Conservation (phyloP, 495 filamentous ascomycete species). For the Penicillium cinerascens region DNA sequence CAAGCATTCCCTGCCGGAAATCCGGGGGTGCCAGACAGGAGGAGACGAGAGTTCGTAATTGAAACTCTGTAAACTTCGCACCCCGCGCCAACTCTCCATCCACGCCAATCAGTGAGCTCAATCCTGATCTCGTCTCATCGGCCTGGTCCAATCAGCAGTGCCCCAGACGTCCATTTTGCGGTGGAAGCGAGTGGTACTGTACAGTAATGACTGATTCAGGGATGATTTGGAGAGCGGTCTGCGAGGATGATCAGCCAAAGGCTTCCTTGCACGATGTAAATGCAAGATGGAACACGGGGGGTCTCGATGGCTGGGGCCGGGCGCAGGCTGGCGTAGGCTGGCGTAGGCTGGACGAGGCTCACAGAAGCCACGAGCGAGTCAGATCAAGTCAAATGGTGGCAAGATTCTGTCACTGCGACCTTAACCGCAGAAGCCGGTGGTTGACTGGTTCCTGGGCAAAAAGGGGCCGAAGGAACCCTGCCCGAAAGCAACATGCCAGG, state of each 20-base stretch:
- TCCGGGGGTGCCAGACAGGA: constrained; percentile 9
- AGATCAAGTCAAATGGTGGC: too few species aligned
- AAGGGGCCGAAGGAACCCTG: constrained; percentile 8
- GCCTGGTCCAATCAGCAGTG: constrained; percentile 16
- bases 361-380: too few species aligned
- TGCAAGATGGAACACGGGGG: neutral
- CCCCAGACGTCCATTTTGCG: constrained; percentile 5
- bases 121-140: constrained; percentile 4
- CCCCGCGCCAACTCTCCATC: neutral
- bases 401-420: neutral
- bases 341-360: too few species aligned
- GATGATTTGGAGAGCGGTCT: neutral
- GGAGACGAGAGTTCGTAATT: neutral
- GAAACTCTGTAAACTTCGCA: neutral
- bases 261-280: constrained; percentile 17
- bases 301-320: neutral
- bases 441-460: constrained; percentile 10
- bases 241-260: neutral
- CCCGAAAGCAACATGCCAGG: constrained; percentile 14
- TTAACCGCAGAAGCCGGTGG: neutral
- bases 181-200: neutral
- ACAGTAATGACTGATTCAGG: neutral
- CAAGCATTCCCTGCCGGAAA: constrained; percentile 8
- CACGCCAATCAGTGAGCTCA: constrained; percentile 13
- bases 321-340: neutral